These are phyloP conservation scores for Marsdenia floribunda DNA, from an alignment of 257 asterid genomes.

Conservation along the genomic window DNA sequence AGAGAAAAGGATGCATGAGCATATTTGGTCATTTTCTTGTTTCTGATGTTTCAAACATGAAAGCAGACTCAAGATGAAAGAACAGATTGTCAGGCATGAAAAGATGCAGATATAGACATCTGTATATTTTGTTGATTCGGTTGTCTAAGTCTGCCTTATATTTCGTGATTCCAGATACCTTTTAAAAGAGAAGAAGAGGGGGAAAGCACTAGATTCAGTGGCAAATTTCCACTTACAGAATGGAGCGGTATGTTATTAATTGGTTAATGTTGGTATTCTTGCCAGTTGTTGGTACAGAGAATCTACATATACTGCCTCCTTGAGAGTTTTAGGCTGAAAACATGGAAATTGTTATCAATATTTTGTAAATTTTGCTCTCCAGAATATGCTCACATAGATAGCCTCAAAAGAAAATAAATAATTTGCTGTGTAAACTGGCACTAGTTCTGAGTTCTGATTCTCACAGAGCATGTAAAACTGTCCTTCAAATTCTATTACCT, in stretches of 20 bases:
- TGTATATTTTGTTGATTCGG: constrained; percentile 11
- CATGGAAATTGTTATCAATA: background rate
- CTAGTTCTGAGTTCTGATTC: background rate
- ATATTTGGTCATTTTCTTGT: background rate
- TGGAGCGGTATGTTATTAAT: constrained; percentile 76
- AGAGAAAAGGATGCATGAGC: background rate
- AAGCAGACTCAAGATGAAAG: background rate
- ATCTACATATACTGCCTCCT: background rate
- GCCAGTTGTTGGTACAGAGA: background rate
- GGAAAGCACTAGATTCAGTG: constrained; percentile 89
- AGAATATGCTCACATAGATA: background rate
- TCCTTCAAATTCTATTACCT: background rate
- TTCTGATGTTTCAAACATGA: background rate
- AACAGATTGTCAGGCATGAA: background rate
- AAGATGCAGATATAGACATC: background rate
- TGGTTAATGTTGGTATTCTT: background rate
- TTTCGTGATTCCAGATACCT: constrained; percentile 59
- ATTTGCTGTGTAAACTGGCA: background rate
- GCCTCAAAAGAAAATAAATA: background rate
- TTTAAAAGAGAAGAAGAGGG: constrained; percentile 81
- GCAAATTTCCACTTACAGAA: constrained; percentile 96
- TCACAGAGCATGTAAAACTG: background rate
- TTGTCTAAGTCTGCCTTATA: background rate
- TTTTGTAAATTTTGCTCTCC: background rate
- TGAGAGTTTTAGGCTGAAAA: background rate